These are phyloP conservation scores for Phytomonas sp. DNA, from an alignment of 208 protist genomes.

Conservation along the genomic window DNA sequence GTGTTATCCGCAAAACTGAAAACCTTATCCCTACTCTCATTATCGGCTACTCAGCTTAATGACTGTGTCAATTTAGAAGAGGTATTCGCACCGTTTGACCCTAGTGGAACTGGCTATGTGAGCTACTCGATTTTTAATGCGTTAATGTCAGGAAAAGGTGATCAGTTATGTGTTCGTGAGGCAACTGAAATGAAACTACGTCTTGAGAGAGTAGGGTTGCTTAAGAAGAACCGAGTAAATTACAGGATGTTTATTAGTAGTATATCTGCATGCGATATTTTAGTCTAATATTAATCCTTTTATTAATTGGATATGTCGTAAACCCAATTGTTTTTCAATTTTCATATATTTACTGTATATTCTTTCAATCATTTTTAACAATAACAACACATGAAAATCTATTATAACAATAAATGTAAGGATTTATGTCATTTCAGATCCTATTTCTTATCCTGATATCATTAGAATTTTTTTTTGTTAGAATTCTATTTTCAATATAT, in stretches of 20 bases:
- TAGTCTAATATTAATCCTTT: not conserved
- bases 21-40: constrained; percentile 3
- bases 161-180: constrained; percentile 29
- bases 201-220: constrained; percentile 29
- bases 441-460: not conserved
- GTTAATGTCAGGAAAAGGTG: constrained; percentile 42
- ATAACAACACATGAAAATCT: not conserved
- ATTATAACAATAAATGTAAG: constrained; percentile 3
- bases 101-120: constrained; percentile 35
- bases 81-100: constrained; percentile 39
- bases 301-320: constrained; percentile 11
- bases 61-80: constrained; percentile 15
- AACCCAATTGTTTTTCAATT: constrained; percentile 14
- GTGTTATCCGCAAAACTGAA: constrained; percentile 25
- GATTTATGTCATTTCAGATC: not conserved
- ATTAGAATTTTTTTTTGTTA: not conserved
- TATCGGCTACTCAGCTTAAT: constrained; percentile 5
- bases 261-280: constrained; percentile 8
- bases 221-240: constrained; percentile 40
- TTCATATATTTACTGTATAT: constrained; percentile 5
- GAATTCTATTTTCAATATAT: not conserved
- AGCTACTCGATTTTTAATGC: constrained; percentile 37
- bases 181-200: constrained; percentile 27
- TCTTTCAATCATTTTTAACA: not conserved
- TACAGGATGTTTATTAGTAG: constrained; percentile 43